Base-by-base conservation (phyloP, 2,329 filamentous ascomycete genomes). In the Parafenestella ontariensis region DNA sequence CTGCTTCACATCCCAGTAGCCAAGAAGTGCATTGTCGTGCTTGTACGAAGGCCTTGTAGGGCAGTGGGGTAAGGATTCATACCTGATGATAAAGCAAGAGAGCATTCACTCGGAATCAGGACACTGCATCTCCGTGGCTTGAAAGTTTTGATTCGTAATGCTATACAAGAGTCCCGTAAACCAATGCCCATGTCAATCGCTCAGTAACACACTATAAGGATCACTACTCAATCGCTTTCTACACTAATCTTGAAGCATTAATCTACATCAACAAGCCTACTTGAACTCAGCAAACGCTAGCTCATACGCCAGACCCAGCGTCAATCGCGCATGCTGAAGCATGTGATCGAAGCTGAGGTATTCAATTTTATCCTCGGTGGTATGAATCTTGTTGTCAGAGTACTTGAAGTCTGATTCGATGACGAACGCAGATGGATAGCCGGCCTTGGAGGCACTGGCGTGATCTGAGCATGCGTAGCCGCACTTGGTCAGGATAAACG, bases 291-390 rank as follows among this genome's bases (percentile, higher is more conserved):
- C 86, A 78, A 91, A 91, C 9, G 88, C 91, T 56, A 96, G 83
- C 79, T 96, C 92, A 68, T 93, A 94, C 4, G 88, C 91, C 64
- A 96, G 83, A 5, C 89, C 90, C 28, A 96, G 81, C 1, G 91
- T 95, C 83, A 96, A 84, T 73, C 87, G 89, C 20, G 91, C 91
- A 76, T 96, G 92, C 79, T 96, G 88, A 29, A 95, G 82, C 92
- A 96, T 96, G 75, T 96, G 92, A 72, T 93, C 87, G 72, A 96
- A 96, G 65, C 87, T 89, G 33, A 92, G 77, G 61, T 86, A 88
- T 69, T 91, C 85, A 60, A 92, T 87, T 66, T 82, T 82, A 71
- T 92, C 89, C 33, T 89, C 85, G 0, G 86, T 86, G 18, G 84
- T 85, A 70, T 91, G 89, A 51, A 92, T 91, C 64, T 89, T 84